A percentile compares a stretch with the other conserved stretches of the same genome.
Conservation (phyloP, 2,329 filamentous ascomycete genomes). For the Fusarium transvaalense region DNA sequence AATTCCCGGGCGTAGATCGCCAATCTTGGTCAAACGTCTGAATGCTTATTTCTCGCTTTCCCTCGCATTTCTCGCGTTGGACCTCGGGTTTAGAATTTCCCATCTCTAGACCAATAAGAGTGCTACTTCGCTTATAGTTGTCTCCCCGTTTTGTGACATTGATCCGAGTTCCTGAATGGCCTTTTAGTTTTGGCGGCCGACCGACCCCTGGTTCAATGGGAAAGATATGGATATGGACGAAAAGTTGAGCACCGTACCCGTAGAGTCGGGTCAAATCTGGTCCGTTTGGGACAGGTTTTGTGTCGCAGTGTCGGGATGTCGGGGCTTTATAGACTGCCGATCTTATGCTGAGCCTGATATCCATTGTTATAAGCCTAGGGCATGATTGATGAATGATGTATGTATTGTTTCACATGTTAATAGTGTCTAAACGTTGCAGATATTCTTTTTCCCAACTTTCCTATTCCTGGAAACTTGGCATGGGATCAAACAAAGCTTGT, state of each 20-base stretch:
- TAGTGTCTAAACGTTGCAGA: neutral
- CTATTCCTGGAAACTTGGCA: neutral
- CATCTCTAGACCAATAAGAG: neutral
- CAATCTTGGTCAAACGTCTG: conserved; percentile 8
- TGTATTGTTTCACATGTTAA: neutral
- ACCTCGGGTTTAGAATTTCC: conserved; percentile 2
- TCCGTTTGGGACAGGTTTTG: conserved; percentile 19
- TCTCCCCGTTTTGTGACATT: neutral
- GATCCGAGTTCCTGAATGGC: neutral
- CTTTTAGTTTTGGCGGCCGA: conserved; percentile 34
- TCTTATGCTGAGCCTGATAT: neutral
- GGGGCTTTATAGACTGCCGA: conserved; percentile 31
- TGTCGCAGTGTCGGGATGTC: conserved; percentile 20
- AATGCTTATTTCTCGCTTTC: conserved; percentile 23
- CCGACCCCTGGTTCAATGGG: conserved; percentile 35
- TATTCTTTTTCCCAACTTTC: no score
- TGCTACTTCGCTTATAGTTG: neutral
- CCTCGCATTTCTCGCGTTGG: conserved; percentile 24
- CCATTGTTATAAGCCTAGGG: neutral
- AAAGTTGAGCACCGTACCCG: neutral
- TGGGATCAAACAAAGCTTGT: neutral
- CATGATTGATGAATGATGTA: neutral
- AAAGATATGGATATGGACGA: neutral
- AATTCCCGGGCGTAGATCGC: conserved; percentile 32
- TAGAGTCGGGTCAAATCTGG: conserved; percentile 18